phyloP scores from a whole-genome alignment of 108 stramenopile genomes.

The Skeletonema tropicum region DNA sequence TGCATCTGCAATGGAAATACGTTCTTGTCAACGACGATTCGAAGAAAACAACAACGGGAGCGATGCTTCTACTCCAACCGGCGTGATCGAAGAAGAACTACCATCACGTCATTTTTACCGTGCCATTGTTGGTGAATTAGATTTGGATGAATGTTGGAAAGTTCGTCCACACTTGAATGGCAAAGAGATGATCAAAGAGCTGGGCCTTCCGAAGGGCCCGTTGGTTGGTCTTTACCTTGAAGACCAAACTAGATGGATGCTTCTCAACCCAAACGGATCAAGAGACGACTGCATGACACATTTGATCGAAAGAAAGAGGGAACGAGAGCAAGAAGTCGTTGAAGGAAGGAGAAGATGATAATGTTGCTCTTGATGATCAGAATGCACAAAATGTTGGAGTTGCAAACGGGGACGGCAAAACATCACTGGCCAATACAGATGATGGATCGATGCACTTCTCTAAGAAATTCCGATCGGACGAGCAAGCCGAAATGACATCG shows the following conservation, averaged over 20 bases:
- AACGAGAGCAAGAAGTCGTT: constrained; percentile 44
- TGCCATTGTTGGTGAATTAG: constrained; percentile 45
- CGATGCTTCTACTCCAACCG: not conserved
- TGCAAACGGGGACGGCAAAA: constrained; percentile 9
- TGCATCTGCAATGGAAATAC: constrained; percentile 58
- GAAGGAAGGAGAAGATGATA: constrained; percentile 16
- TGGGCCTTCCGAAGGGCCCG: constrained; percentile 69
- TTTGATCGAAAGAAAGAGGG: constrained; percentile 55
- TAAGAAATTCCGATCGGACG: constrained; percentile 26
- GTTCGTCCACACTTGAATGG: constrained; percentile 76
- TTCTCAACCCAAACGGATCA: constrained; percentile 73
- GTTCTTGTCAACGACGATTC: constrained; percentile 30
- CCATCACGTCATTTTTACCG: constrained; percentile 52
- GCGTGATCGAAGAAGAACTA: constrained; percentile 12
- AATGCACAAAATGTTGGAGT: constrained; percentile 11
- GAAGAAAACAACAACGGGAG: constrained; percentile 1
- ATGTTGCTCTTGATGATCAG: constrained; percentile 13
- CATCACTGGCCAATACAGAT: constrained; percentile 6
- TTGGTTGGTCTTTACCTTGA: constrained; percentile 65
- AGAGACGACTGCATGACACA: constrained; percentile 64
- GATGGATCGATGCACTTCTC: constrained; percentile 20
- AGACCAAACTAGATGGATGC: constrained; percentile 82
- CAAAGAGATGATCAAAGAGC: constrained; percentile 62
- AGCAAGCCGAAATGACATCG: not conserved
- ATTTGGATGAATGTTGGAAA: constrained; percentile 80